Evolutionary conservation across 352 stramenopile species (phyloP), one percentile per base, ranked within the genome.

Genomic region (Pythium brachiatum): DNA sequence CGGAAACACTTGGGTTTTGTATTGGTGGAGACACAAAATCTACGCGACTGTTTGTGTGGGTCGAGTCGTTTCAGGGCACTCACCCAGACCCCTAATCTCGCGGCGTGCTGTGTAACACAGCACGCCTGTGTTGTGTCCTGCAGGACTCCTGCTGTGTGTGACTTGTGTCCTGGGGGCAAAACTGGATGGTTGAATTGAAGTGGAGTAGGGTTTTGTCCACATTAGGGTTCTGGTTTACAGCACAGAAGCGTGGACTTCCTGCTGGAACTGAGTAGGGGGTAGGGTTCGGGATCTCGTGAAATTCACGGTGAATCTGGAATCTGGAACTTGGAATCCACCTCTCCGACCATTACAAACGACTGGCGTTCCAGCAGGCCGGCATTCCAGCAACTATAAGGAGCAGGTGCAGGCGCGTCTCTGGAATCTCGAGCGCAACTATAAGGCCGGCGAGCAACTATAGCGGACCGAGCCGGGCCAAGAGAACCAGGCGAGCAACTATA

Each of bases 311-410:
- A n/a, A n/a, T 50, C 21, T 26, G 21, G 43, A 50, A 50, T 50
- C 43, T 50, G 43, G 43, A 50, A 29, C 43, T 50, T 15, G 20
- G 8, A 16, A 27, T 50, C 38, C 18, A n/a, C 1, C 1, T 16
- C 36, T 7, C 36, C 9, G 41, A 26, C 43, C 43, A n/a, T 31
- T 50, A 50, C 43, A 23, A 57, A 41, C 57, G 46, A 74, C n/a
- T n/a, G n/a, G n/a, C n/a, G n/a, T n/a, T n/a, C n/a, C n/a, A n/a
- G n/a, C n/a, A n/a, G n/a, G n/a, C n/a, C n/a, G n/a, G n/a, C n/a
- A n/a, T n/a, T n/a, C n/a, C n/a, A n/a, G n/a, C n/a, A n/a, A n/a
- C n/a, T n/a, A n/a, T n/a, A n/a, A n/a, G n/a, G n/a, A n/a, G n/a
- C n/a, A n/a, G n/a, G n/a, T n/a, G n/a, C n/a, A n/a, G n/a, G n/a